phyloP scores from a whole-genome alignment of 495 filamentous ascomycete genomes.

The Aspergillus panamensis region DNA sequence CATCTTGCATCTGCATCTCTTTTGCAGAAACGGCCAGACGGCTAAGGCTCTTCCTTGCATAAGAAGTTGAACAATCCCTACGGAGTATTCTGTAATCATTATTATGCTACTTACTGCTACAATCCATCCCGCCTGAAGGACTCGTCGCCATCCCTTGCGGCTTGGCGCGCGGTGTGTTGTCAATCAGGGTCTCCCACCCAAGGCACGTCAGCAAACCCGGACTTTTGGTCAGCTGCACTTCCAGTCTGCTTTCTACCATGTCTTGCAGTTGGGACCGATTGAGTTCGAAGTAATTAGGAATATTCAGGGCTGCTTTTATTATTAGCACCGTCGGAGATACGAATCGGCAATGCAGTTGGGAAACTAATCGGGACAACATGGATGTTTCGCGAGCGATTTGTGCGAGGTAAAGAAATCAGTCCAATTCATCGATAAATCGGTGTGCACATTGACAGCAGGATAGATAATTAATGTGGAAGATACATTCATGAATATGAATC shows the following conservation, averaged over 20 bases:
- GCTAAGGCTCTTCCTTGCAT: not conserved
- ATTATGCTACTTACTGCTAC: too few species aligned
- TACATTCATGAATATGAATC: too few species aligned
- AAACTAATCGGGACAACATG: not conserved
- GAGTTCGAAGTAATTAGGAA: not conserved
- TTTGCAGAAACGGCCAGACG: conserved; percentile 14
- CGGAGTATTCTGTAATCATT: too few species aligned
- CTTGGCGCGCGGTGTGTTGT: conserved; percentile 8
- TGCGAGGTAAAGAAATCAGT: too few species aligned
- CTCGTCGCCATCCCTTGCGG: not conserved
- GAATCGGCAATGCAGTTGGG: not conserved
- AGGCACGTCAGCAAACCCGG: not conserved
- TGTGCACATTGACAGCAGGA: not conserved
- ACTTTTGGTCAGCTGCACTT: not conserved
- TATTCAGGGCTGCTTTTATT: too few species aligned
- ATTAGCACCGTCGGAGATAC: too few species aligned
- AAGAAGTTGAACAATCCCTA: too few species aligned
- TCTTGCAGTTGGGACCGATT: not conserved
- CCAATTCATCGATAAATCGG: not conserved
- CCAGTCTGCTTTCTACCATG: not conserved
- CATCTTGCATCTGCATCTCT: conserved; percentile 18
- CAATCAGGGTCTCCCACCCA: not conserved
- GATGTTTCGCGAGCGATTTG: too few species aligned
- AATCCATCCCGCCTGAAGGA: too few species aligned
- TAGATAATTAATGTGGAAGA: too few species aligned